Percentiles rank a stretch among this genome's conserved stretches.
Evolutionary conservation across 345 rosid species (phyloP).

Genomic region (Dimocarpus longan): DNA sequence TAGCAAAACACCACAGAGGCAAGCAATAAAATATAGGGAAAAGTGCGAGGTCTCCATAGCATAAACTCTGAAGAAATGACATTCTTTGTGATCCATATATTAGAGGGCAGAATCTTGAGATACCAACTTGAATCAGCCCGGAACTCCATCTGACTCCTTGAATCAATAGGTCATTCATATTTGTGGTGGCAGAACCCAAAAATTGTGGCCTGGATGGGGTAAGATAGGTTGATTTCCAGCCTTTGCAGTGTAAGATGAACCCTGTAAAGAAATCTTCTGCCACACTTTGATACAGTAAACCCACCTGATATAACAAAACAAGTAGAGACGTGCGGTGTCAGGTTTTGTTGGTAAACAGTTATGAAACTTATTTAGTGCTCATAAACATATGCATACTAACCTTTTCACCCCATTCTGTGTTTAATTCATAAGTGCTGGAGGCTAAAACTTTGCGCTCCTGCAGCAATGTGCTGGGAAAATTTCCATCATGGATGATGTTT

Average conservation of each 20-base stretch:
- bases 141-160: constrained; percentile 35
- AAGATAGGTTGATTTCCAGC: constrained; percentile 31
- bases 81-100: constrained; percentile 24
- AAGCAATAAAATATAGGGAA: constrained; percentile 22
- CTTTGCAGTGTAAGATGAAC: constrained; percentile 30
- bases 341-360: neutral
- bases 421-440: constrained; percentile 35
- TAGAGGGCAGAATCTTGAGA: constrained; percentile 35
- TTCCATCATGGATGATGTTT: neutral
- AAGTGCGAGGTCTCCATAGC: constrained; percentile 22
- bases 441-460: constrained; percentile 32
- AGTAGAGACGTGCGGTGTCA: neutral
- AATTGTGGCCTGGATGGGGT: constrained; percentile 33
- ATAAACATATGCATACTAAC: constrained; percentile 10
- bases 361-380: neutral
- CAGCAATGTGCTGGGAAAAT: constrained; percentile 8
- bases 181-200: constrained; percentile 26
- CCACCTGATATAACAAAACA: constrained; percentile 22
- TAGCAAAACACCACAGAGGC: constrained; percentile 34
- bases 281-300: constrained; percentile 23
- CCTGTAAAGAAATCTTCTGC: constrained; percentile 37
- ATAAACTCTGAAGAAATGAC: constrained; percentile 32
- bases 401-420: constrained; percentile 48
- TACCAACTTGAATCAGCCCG: constrained; percentile 26
- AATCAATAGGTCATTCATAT: constrained; percentile 26